Conservation (phyloP, 1,284 basidiomycete genomes). For the Thecaphora thlaspeos region DNA sequence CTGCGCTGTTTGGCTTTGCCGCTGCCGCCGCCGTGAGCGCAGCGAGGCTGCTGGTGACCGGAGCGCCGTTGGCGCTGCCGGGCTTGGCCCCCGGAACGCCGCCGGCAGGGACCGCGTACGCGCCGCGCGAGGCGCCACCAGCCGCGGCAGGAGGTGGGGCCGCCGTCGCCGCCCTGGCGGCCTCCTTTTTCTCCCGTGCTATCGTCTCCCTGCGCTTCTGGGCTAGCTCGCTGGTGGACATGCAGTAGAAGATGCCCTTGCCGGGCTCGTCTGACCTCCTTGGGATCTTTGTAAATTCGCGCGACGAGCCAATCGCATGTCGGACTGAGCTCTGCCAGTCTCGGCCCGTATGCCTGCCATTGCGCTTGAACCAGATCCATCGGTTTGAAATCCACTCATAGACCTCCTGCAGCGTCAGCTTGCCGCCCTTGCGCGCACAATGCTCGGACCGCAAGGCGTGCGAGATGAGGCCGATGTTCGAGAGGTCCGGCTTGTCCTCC, state of each 20-base stretch:
- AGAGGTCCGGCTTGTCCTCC: constrained; percentile 49
- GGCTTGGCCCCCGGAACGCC: constrained; percentile 6
- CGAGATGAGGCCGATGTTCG: constrained; percentile 51
- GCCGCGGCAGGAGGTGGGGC: neutral
- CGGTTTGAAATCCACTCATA: constrained; percentile 85
- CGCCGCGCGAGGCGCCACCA: neutral
- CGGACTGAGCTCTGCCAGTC: constrained; percentile 56
- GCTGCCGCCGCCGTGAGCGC: constrained; percentile 3
- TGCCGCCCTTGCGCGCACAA: constrained; percentile 65
- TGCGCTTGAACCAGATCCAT: constrained; percentile 75
- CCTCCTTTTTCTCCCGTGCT: constrained; percentile 33
- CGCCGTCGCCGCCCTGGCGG: constrained; percentile 20
- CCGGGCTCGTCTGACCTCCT: constrained; percentile 49
- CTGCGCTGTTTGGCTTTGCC: constrained; percentile 5
- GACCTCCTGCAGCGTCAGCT: constrained; percentile 86
- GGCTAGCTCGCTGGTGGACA: constrained; percentile 40
- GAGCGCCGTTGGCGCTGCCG: neutral
- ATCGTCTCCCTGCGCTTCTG: constrained; percentile 33
- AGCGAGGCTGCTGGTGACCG: constrained; percentile 2
- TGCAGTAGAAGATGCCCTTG: constrained; percentile 55
- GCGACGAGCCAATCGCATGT: constrained; percentile 50
- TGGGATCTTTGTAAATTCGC: constrained; percentile 50
- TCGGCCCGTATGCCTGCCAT: constrained; percentile 45
- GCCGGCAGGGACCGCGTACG: neutral
- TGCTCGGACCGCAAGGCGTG: constrained; percentile 45